Evolutionary conservation across 2,329 filamentous ascomycete genomes (phyloP).

Genomic region (Emmonsiellopsis sp.): DNA sequence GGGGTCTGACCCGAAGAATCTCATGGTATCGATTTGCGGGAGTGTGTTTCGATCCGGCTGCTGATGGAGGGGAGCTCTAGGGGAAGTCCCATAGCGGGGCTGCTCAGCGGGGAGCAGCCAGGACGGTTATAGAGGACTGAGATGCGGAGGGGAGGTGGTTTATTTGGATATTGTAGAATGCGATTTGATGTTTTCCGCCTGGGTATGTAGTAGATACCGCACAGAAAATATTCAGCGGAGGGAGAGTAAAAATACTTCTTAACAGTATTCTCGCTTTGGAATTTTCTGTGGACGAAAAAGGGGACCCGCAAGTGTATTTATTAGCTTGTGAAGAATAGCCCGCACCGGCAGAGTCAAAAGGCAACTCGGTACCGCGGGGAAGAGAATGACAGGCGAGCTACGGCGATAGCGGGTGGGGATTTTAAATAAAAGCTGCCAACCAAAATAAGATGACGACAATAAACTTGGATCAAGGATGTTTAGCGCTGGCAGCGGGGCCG

Average conservation of each 20-base stretch:
- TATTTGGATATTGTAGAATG: no score
- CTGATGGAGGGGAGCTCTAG: background rate
- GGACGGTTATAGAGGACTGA: background rate
- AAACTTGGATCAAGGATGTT: no score
- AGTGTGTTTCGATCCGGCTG: background rate
- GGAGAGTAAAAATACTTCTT: background rate
- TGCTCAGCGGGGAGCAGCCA: background rate
- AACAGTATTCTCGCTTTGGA: background rate
- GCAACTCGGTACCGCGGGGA: no score
- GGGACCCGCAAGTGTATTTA: slow-evolving; percentile 1
- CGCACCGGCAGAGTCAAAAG: no score
- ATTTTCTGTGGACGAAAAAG: background rate
- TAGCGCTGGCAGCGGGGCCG: no score
- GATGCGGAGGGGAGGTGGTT: background rate
- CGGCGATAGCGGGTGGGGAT: no score
- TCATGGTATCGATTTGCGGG: background rate
- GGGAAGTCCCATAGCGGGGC: background rate
- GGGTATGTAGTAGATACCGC: background rate
- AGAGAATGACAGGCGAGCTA: no score
- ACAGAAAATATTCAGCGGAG: background rate
- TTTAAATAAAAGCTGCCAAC: no score
- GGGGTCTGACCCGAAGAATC: background rate
- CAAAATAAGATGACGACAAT: no score
- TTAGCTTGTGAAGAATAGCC: background rate
- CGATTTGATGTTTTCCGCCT: no score